These are phyloP conservation scores for Neurospora sp. DNA, from an alignment of 495 filamentous ascomycete species.

Conservation along the genomic window DNA sequence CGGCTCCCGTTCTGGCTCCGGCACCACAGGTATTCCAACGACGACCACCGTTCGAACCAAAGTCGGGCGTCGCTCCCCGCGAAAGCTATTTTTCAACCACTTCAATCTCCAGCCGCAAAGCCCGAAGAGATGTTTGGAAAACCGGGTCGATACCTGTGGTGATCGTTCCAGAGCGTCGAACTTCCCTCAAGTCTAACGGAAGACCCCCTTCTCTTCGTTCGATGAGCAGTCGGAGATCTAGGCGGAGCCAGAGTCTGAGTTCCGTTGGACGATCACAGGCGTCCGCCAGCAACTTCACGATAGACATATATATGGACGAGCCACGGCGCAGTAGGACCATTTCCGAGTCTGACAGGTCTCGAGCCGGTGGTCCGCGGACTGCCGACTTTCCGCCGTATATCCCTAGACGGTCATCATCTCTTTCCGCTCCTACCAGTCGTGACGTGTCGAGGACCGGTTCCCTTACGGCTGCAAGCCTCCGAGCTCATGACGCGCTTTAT, in stretches of 20 bases:
- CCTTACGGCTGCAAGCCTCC: constrained; percentile 56
- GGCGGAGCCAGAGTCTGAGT: constrained; percentile 33
- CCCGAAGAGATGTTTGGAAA: constrained; percentile 45
- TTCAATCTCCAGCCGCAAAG: constrained; percentile 43
- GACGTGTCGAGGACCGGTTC: constrained; percentile 56
- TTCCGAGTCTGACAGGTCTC: constrained; percentile 38
- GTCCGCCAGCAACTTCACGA: constrained; percentile 25
- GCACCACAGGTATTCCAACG: constrained; percentile 16
- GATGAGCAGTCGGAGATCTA: constrained; percentile 40
- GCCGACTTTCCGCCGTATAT: constrained; percentile 52
- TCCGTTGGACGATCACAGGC: constrained; percentile 28
- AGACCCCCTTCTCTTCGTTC: constrained; percentile 42
- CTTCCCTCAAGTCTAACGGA: constrained; percentile 47
- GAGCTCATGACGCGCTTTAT: constrained; percentile 43
- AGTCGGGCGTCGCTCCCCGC: constrained; percentile 29
- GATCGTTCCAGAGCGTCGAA: constrained; percentile 57
- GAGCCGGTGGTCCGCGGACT: constrained; percentile 37
- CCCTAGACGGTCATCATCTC: constrained; percentile 51
- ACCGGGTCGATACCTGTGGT: constrained; percentile 55
- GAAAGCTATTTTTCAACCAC: constrained; percentile 52
- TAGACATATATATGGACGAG: constrained; percentile 7
- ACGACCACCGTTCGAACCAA: constrained; percentile 12
- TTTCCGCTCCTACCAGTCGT: constrained; percentile 61
- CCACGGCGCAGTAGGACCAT: constrained; percentile 30
- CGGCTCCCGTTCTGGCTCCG: constrained; percentile 10